Evolutionary conservation across 345 rosid genomes (phyloP), one percentile per base, ranked within the genome.

Genomic region (Salix caprea): DNA sequence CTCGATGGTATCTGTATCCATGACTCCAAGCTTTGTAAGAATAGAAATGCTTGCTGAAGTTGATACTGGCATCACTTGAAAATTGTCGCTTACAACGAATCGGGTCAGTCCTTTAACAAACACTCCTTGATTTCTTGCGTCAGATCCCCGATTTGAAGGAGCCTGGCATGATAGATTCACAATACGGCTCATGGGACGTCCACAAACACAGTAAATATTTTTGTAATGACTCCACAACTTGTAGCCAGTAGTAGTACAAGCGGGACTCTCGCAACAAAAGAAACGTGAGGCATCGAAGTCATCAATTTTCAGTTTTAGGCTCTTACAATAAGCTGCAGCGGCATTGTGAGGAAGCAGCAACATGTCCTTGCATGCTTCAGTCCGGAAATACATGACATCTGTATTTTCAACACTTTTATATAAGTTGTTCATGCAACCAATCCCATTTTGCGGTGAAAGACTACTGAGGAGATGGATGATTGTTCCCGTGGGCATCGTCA

Each of bases 401-500:
- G 54, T 34, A n/a, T 75, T 67, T 67, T 75, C 66, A 50, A 75
- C 72, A 52, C 72, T 75, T 36, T 26, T 4, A 37, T 67, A 54
- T 39, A 75, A 36, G 66, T 67, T 75, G 36, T 67, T 32, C 48
- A 77, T 23, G 60, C 81, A 60, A 18, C 81, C 79, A 50, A 81
- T 32, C 26, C 39, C 12, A 7, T 28, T 4, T 15, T 6, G 7
- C 16, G 54, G 61, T 16, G 36, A 32, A 0, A 13, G 32, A 21
- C 16, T 67, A 12, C 48, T 18, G 3, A 50, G n/a, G 6, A 70
- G 79, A 54, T 48, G 66, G 32, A 76, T 16, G 39, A 73, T 60
- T 16, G 76, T 60, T 75, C 78, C 82, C 74, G 76, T 69, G 0
- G 86, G 80, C 73, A 73, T 54, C 60, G 86, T 78, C 56, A 81